These are phyloP conservation scores for Dictyostelium discoideum DNA, from an alignment of 78 protist species.

Conservation along the genomic window DNA sequence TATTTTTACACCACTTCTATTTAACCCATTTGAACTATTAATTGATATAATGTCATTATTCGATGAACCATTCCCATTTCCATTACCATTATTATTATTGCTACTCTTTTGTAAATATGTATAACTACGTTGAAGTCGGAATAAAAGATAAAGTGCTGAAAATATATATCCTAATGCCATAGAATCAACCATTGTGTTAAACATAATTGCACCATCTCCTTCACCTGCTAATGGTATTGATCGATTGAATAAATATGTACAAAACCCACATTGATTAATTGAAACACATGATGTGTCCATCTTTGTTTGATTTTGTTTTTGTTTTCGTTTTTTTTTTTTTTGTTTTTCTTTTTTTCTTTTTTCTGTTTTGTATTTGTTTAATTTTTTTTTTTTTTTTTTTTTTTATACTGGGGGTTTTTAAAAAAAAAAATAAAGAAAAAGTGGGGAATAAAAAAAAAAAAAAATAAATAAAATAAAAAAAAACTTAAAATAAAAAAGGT, in stretches of 20 bases:
- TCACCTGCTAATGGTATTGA: slow-evolving; percentile 4
- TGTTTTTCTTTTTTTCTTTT: too few species aligned
- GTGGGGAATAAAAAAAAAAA: background rate
- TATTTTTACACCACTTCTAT: background rate
- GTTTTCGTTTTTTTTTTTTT: too few species aligned
- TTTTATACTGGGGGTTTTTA: too few species aligned
- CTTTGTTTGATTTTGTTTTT: too few species aligned
- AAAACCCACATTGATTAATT: slow-evolving; percentile 32
- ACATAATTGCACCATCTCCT: slow-evolving; percentile 13
- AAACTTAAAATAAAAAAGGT: too few species aligned
- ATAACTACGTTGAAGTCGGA: slow-evolving; percentile 67
- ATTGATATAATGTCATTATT: background rate
- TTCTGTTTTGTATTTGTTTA: background rate
- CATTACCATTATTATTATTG: background rate
- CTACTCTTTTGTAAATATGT: slow-evolving; percentile 35
- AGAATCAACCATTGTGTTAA: slow-evolving; percentile 36
- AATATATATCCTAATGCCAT: slow-evolving; percentile 69
- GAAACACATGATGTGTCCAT: background rate
- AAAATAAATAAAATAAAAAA: background rate
- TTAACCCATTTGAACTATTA: background rate
- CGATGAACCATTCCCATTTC: background rate
- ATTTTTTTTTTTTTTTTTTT: background rate
- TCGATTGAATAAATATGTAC: slow-evolving; percentile 17
- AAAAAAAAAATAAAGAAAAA: background rate
- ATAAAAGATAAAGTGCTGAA: slow-evolving; percentile 58